Evolutionary conservation across 1,284 basidiomycete species (phyloP), one percentile per base, ranked within the genome.

Genomic region (Neonothopanus nambi): DNA sequence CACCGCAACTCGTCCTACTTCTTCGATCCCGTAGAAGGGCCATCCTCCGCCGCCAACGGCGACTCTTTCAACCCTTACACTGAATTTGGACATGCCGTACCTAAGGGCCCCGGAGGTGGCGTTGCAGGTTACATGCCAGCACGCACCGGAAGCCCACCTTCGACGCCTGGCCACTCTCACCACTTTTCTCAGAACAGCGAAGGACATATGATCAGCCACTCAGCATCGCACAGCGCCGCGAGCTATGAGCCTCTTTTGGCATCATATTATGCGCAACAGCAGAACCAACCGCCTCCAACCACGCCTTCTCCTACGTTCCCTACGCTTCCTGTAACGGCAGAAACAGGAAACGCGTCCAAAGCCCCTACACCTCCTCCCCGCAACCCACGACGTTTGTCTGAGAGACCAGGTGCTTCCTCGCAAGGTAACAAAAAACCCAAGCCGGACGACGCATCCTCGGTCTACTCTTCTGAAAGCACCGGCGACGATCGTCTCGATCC

Each of bases 211-310:
- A 57, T 62, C 30, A 56, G 69, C 18, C 78, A 81, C 61, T 72
- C 73, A 40, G 70, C 78, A 49, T 77, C 77, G 50, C 74, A 79
- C n/a, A 81, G 81, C 57, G 76, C 74, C 11, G 82, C 79, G 18
- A 89, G 86, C 68, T 79, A 78, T 55, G 87, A 88, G 59, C 84
- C 84, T 23, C 70, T 88, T 20, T 66, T 89, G 47, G 75, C 78
- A 3, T 73, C 73, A 7, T 79, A 72, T 53, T 68, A 68, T 45
- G 61, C 55, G 37, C 61, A 57, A 47, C 63, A 59, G 48, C 36
- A 58, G 41, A 45, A 46, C 26, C 36, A 56, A 12, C 36, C 68
- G 53, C 52, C 30, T 9, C 9, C 30, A 13, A 40, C 40, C 39
- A 33, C 40, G 28, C 30, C 33, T 0, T 42, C 35, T 12, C 42